Base-by-base conservation (phyloP, 352 stramenopile genomes). In the Phytophthora cajani region DNA sequence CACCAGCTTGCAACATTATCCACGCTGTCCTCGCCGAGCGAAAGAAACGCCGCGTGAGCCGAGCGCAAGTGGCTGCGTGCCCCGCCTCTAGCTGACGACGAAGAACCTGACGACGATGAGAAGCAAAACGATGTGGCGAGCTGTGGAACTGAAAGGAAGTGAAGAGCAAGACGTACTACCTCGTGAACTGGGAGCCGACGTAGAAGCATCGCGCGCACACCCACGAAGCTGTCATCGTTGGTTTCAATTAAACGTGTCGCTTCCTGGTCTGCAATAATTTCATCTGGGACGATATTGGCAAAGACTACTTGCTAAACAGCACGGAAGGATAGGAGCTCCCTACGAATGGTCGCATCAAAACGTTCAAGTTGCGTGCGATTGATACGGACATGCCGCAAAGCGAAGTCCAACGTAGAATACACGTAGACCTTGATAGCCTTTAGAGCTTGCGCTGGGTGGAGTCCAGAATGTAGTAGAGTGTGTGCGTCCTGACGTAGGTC, bases 211-310 rank as follows among this genome's bases (percentile, higher is more conserved):
- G 14, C 0, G 17, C 25, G 2, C 63, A 75, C 42, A 16, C 79
- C 8, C 21, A 49, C 12, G 9, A 47, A 2, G 30, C 3, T 11
- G 8, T 79, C 0, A 55, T 80, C 40, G 69, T 64, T 27, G 14
- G n/a, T 3, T 80, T 79, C 27, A 5, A 72, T 1, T 14, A 42
- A 3, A 59, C 74, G 50, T 53, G 49, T 7, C 68, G 62, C 17
- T 36, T 59, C 0, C 51, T 83, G 17, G 72, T 80, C 2, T 56
- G 59, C 21, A 38, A 44, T 12, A 64, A 33, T 1, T 80, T 57
- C 57, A 51, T 80, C 46, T 54, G 77, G 9, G 56, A 75, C 44
- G 69, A 76, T 58, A 59, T 66, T 25, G 46, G 42, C 1, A 67
- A 69, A 32, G 59, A 68, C 47, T 70, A 74, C 61, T 21, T 38